Conservation (phyloP, 306 rosid genomes). For the Leucaena leucocephala region DNA sequence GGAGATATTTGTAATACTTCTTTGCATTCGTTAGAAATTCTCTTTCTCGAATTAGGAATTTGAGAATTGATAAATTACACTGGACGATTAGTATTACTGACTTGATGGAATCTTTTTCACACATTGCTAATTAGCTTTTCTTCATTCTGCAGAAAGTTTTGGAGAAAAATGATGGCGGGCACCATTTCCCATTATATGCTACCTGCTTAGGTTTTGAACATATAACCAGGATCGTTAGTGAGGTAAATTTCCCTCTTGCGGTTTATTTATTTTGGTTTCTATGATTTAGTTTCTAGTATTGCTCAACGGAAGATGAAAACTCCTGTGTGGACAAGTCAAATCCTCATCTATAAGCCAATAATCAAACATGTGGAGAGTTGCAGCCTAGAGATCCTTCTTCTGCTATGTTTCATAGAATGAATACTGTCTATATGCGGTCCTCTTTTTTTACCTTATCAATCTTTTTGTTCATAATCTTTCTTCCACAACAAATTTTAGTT, state of each 20-base stretch:
- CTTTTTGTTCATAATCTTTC: constrained; percentile 14
- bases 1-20: constrained; percentile 6
- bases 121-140: constrained; percentile 3
- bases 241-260: constrained; percentile 50
- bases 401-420: constrained; percentile 11
- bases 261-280: neutral
- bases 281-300: neutral
- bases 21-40: constrained; percentile 21
- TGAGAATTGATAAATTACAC: neutral
- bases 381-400: constrained; percentile 17
- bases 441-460: constrained; percentile 15
- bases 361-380: neutral
- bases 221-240: constrained; percentile 68
- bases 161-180: constrained; percentile 84
- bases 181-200: constrained; percentile 78
- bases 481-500: constrained; percentile 24
- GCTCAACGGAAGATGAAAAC: neutral
- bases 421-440: constrained; percentile 8
- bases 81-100: neutral
- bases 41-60: constrained; percentile 6
- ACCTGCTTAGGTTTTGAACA: constrained; percentile 86
- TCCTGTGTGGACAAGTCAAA: constrained; percentile 10
- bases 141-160: constrained; percentile 60
- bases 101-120: neutral
- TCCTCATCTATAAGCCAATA: neutral